Percentiles rank a stretch among this genome's conserved stretches.
Conservation (phyloP, 2,329 filamentous ascomycete species). For the Fusarium camptoceras region DNA sequence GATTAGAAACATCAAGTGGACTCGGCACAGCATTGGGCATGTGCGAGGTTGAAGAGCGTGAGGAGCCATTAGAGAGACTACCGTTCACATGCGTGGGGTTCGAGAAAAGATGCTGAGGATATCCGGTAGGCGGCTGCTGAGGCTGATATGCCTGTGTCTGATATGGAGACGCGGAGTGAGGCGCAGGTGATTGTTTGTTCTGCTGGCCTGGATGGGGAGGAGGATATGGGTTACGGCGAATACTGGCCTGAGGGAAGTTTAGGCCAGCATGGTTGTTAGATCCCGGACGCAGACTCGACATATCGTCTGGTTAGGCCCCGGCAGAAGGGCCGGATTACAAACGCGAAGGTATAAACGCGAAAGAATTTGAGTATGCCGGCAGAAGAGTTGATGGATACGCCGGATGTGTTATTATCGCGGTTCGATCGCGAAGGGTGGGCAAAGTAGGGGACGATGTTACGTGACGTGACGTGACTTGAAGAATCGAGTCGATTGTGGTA, state of each 20-base stretch:
- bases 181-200: conserved; percentile 67
- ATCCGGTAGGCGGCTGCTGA: conserved; percentile 63
- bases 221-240: conserved; percentile 62
- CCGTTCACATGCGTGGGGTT: conserved; percentile 60
- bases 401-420: conserved; percentile 27
- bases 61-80: conserved; percentile 62
- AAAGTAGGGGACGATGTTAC: conserved; percentile 27
- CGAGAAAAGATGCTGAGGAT: conserved; percentile 66
- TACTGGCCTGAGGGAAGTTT: conserved; percentile 62
- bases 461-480: conserved; percentile 36
- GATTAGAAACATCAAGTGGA: conserved; percentile 58
- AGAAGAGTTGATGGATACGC: conserved; percentile 14
- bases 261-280: conserved; percentile 66
- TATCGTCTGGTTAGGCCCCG: conserved; percentile 49
- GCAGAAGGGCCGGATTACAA: conserved; percentile 37
- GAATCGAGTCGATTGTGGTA: conserved; percentile 18
- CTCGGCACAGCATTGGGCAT: conserved; percentile 63
- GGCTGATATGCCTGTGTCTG: conserved; percentile 65
- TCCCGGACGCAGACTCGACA: conserved; percentile 64
- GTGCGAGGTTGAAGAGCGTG: conserved; percentile 58
- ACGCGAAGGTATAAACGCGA: conserved; percentile 25
- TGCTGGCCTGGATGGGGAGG: conserved; percentile 62
- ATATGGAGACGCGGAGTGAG: conserved; percentile 67
- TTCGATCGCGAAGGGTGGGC: conserved; percentile 25
- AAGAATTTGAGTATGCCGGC: conserved; percentile 16